Percentiles rank a stretch among this genome's conserved stretches.
These are phyloP conservation scores for Amoeboaphelidium occidentale DNA, from an alignment of 371 early-diverging fungal species.

Conservation along the genomic window DNA sequence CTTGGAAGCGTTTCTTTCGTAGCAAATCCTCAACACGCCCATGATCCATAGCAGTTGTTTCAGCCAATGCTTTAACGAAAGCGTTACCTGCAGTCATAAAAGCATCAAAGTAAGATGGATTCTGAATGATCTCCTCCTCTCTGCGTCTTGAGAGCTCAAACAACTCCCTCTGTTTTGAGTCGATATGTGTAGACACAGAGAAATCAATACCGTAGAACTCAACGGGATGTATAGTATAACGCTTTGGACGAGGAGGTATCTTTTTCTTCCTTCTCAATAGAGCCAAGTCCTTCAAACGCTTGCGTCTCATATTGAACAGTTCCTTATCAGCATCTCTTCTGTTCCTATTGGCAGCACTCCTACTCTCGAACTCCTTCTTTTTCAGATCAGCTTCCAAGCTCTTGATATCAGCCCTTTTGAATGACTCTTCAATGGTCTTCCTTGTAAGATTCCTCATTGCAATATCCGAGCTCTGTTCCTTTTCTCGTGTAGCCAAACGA, in stretches of 20 bases:
- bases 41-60: neutral
- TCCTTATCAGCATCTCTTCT: neutral
- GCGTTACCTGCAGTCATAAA: neutral
- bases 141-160: neutral
- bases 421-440: no score
- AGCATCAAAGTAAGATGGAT: neutral
- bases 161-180: neutral
- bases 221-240: neutral
- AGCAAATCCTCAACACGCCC: no score
- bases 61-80: neutral
- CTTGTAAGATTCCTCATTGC: neutral
- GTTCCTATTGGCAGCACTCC: neutral
- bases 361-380: neutral
- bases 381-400: neutral
- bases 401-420: no score
- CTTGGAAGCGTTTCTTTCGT: no score
- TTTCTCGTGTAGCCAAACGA: neutral
- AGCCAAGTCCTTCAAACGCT: neutral
- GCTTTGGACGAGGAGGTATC: neutral
- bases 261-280: no score
- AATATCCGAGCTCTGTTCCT: neutral
- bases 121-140: neutral
- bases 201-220: neutral
- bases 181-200: neutral
- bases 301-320: neutral